A percentile compares a stretch with the other conserved stretches of the same genome.
Conservation (phyloP, 495 filamentous ascomycete species). For the Tuber magnatum region DNA sequence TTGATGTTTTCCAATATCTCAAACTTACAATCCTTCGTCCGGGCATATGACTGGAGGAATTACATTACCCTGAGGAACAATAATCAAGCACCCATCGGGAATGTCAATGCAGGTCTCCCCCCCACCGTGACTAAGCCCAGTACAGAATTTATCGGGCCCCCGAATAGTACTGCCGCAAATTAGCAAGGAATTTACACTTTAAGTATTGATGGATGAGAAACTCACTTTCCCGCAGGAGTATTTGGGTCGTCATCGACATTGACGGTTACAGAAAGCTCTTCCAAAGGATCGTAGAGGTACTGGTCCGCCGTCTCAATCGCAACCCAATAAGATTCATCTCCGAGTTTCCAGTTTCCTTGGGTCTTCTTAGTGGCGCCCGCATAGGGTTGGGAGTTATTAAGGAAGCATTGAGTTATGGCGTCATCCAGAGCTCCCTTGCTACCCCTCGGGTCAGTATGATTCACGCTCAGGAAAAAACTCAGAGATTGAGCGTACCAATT, state of each 20-base stretch:
- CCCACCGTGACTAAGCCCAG: constrained; percentile 2
- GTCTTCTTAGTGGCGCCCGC: background rate
- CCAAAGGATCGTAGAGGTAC: background rate
- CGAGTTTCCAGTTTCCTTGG: background rate
- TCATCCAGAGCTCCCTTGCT: background rate
- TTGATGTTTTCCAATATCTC: background rate
- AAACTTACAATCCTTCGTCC: background rate
- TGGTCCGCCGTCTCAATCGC: background rate
- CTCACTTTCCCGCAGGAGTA: background rate
- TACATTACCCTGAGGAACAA: background rate
- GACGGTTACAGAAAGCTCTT: background rate
- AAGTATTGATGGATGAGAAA: background rate
- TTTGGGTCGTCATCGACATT: background rate
- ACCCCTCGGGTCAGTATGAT: background rate
- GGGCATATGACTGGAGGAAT: background rate
- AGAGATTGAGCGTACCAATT: background rate
- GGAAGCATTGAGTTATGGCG: constrained; percentile 1
- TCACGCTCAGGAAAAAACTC: background rate
- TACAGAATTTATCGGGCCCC: background rate
- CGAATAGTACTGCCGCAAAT: background rate
- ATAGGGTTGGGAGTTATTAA: background rate
- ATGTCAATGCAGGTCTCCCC: background rate
- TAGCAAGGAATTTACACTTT: background rate
- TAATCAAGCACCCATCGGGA: background rate
- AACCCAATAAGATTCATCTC: background rate